phyloP scores from a whole-genome alignment of 495 filamentous ascomycete species.

The Sphaerosporella brunnea region DNA sequence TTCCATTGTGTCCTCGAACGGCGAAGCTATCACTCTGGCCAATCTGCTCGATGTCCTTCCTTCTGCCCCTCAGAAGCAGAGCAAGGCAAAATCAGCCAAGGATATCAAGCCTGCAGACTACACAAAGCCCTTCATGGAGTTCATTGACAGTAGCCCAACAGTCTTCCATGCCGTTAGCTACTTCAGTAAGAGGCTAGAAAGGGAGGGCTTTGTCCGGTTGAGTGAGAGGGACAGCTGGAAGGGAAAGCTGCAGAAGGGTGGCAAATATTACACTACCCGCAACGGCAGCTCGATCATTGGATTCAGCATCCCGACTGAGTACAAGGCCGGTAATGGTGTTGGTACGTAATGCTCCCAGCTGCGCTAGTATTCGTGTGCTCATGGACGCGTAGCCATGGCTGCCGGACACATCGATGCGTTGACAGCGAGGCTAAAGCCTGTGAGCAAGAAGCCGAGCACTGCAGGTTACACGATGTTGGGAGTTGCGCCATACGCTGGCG shows the following conservation, averaged over 20 bases:
- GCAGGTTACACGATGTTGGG: conserved; percentile 79
- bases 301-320: conserved; percentile 68
- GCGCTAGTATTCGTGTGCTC: neutral
- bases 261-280: conserved; percentile 73
- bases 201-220: conserved; percentile 57
- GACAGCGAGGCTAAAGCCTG: conserved; percentile 74
- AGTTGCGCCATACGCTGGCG: conserved; percentile 84
- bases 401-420: conserved; percentile 88
- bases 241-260: conserved; percentile 53
- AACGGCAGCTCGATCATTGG: conserved; percentile 76
- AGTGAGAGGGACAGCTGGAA: conserved; percentile 64
- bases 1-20: neutral
- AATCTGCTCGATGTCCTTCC: neutral
- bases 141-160: conserved; percentile 78
- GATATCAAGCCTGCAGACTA: conserved; percentile 34
- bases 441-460: conserved; percentile 59
- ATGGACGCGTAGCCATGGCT: conserved; percentile 30
- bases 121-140: conserved; percentile 69
- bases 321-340: conserved; percentile 70
- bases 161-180: conserved; percentile 73
- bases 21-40: neutral
- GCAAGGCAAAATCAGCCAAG: conserved; percentile 8
- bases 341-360: conserved; percentile 32
- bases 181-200: conserved; percentile 51
- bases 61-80: neutral